A percentile compares a stretch with the other conserved stretches of the same genome.
phyloP scores from a whole-genome alignment of 495 filamentous ascomycete species.

The Friedmanniomyces endolithicus region DNA sequence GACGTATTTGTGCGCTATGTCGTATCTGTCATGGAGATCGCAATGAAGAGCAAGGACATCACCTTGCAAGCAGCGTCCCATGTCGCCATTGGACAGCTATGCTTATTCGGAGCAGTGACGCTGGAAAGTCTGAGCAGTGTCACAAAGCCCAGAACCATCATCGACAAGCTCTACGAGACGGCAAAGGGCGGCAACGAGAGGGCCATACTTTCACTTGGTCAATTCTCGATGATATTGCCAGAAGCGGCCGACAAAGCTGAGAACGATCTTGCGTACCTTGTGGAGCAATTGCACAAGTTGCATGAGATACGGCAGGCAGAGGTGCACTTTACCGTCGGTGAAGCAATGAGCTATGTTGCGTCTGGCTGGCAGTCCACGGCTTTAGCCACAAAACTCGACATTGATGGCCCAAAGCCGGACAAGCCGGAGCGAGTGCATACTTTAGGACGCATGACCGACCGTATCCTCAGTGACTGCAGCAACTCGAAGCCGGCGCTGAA shows the following conservation, averaged over 20 bases:
- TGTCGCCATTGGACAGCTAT: constrained; percentile 59
- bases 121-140: constrained; percentile 30
- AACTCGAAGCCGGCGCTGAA: constrained; percentile 73
- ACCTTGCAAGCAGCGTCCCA: constrained; percentile 48
- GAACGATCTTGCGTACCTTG: constrained; percentile 34
- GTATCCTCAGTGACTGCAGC: constrained; percentile 58
- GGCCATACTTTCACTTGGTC: constrained; percentile 64
- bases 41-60: constrained; percentile 41
- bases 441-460: constrained; percentile 48
- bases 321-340: constrained; percentile 76
- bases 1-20: constrained; percentile 32
- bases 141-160: constrained; percentile 33
- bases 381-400: constrained; percentile 46
- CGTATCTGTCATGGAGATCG: constrained; percentile 34
- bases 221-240: constrained; percentile 45
- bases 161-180: constrained; percentile 47
- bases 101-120: constrained; percentile 51
- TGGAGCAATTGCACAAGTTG: constrained; percentile 54
- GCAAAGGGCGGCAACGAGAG: constrained; percentile 73
- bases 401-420: constrained; percentile 36
- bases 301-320: constrained; percentile 77
- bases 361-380: constrained; percentile 66
- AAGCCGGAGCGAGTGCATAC: constrained; percentile 32
- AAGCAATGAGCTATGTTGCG: constrained; percentile 64
- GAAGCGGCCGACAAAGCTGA: constrained; percentile 24